Evolutionary conservation across 2,329 filamentous ascomycete genomes (phyloP), one percentile per base, ranked within the genome.

Genomic region (Cercospora beticola): DNA sequence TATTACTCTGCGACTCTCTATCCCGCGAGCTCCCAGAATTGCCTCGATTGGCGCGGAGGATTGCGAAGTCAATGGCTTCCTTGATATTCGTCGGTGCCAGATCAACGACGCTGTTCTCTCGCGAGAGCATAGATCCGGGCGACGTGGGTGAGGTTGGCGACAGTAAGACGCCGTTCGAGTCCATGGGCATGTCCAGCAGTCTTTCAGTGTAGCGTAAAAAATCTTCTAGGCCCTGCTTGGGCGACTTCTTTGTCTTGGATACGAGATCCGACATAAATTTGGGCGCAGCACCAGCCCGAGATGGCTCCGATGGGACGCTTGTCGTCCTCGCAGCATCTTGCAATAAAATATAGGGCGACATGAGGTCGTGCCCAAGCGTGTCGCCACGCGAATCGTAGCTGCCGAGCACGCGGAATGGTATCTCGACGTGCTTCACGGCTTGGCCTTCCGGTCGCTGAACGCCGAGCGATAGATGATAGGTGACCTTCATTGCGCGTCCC

Each of bases 401-500:
- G 49, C 94, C 94, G 62, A 98, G 88, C 3, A 99, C 92, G 52
- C 95, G 89, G 77, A 99, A 97, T 0, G 95, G 95, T 30, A 97
- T 85, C 71, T 97, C 94, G 52, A 97, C 90, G n/a, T 93, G 92
- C 74, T 90, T 92, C 57, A 98, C 90, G 74, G 93, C 81, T 73
- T 89, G 92, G 72, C 94, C 90, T 74, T 93, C 92, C 1, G 92
- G 89, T 71, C 94, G 86, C 79, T 99, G 95, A 0, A 94, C 97
- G 56, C 94, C 94, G 71, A 99, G 92, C 9, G 96, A 89, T 12
- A 99, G 84, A 77, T 92, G 92, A 81, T 99, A 99, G 1, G 89
- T 88, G 61, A 97, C 94, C 80, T 98, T 98, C 77, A 97, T 95
- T 0, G 93, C 92, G 77, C 95, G 94, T 10, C 95, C 95, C 74